Evolutionary conservation across 306 rosid genomes (phyloP).

Genomic region (Pterocarpus santalinus): DNA sequence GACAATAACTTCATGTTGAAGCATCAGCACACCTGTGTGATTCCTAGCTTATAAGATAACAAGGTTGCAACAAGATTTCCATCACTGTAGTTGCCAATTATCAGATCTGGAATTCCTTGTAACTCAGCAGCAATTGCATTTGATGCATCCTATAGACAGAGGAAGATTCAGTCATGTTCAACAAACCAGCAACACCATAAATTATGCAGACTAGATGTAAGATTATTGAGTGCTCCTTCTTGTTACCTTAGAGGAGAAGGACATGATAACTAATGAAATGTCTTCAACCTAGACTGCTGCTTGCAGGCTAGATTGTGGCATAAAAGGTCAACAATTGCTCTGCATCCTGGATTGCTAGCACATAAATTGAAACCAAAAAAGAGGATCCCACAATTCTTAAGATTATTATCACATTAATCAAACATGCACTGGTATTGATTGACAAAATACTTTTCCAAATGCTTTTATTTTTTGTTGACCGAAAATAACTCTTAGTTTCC

Average conservation of each 20-base stretch:
- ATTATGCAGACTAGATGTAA: background rate
- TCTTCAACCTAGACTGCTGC: slow-evolving; percentile 28
- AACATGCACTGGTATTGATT: background rate
- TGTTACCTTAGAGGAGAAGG: background rate
- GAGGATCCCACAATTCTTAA: slow-evolving; percentile 11
- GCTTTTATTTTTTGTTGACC: background rate
- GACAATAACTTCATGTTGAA: slow-evolving; percentile 14
- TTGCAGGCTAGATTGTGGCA: slow-evolving; percentile 22
- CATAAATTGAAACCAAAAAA: background rate
- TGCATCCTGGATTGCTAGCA: background rate
- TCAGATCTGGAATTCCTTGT: slow-evolving; percentile 58
- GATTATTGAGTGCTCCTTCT: slow-evolving; percentile 9
- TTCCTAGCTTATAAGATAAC: slow-evolving; percentile 54
- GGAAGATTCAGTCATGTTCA: slow-evolving; percentile 13
- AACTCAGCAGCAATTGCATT: slow-evolving; percentile 56
- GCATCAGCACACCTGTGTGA: slow-evolving; percentile 56
- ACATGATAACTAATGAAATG: slow-evolving; percentile 23
- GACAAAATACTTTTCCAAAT: background rate
- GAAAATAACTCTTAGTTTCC: background rate
- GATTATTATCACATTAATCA: background rate
- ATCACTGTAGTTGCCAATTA: slow-evolving; percentile 61
- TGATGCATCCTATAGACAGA: slow-evolving; percentile 45
- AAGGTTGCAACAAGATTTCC: slow-evolving; percentile 64
- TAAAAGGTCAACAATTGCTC: slow-evolving; percentile 2
- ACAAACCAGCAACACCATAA: slow-evolving; percentile 15